Evolutionary conservation across 139 green algal genomes (phyloP).

Genomic region (Edaphochlamys debaryana): DNA sequence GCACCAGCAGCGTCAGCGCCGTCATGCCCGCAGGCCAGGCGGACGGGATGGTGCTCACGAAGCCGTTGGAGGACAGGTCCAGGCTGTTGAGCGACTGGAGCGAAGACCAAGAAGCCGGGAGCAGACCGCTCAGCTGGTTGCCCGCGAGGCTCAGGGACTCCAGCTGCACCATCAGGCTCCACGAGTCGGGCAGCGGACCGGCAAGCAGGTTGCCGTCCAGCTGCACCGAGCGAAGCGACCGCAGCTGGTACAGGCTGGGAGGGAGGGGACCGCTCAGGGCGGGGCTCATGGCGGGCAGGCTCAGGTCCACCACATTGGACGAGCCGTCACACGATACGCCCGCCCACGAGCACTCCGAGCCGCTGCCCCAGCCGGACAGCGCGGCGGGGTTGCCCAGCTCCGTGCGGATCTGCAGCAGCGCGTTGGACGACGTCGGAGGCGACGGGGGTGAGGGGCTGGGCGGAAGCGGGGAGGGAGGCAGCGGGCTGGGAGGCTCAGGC

Average conservation of each 20-base stretch:
- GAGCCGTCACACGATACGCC: not conserved
- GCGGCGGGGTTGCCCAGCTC: not conserved
- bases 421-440: not conserved
- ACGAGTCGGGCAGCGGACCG: not conserved
- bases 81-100: slow-evolving; percentile 23
- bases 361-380: not conserved
- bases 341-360: no score
- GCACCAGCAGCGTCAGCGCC: not conserved
- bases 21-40: not conserved
- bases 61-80: slow-evolving; percentile 8
- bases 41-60: not conserved
- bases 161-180: not conserved
- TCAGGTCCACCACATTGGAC: no score
- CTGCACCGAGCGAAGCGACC: no score
- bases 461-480: not conserved
- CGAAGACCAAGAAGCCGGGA: slow-evolving; percentile 32
- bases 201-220: not conserved
- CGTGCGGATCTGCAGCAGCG: not conserved
- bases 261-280: no score
- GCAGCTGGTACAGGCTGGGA: no score
- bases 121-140: slow-evolving; percentile 39
- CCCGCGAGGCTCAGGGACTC: slow-evolving; percentile 17
- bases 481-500: not conserved
- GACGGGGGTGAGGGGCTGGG: not conserved
- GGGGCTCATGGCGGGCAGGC: not conserved